Evolutionary conservation across 148 eudicot genomes (phyloP), one percentile per base, ranked within the genome.

Genomic region (Suaeda aralocaspica): DNA sequence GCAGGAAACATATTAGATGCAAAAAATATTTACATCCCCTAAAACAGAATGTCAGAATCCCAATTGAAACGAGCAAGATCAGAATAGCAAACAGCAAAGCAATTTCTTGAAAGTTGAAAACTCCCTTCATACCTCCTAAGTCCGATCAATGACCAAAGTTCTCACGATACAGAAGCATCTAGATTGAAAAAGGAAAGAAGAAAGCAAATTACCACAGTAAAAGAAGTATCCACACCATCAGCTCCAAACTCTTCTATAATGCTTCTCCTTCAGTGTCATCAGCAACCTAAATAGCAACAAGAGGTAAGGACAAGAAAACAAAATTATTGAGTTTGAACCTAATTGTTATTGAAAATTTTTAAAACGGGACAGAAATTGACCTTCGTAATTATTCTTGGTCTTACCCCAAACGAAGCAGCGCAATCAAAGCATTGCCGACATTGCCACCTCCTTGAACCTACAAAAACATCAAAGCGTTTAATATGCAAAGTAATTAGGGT

Each of bases 161-260:
- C n/a, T 44, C 16, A 22, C 11, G 46, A 19, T 44, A 30, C 12
- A 15, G 22, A n/a, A n/a, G n/a, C n/a, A 46, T 73, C 33, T 58
- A 36, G 25, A 30, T 58, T 33, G 12, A 26, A 52, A 60, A 51
- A 59, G 29, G 31, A 21, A 13, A 21, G 60, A 13, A 42, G 15
- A 53, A 21, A n/a, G 42, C 45, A 58, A 69, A 67, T 81, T 70
- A 89, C 98, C 91, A 89, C 89, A 67, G 80, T 72, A 78, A 77
- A 84, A 71, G 98, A 92, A 66, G 92, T 84, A 75, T 92, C 93
- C 48, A 92, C 83, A 34, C 93, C 88, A 81, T 92, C 98, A 71
- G 84, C 89, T 79, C 84, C 79, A 26, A 92, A 83, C 77, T 92
- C 98, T 53, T 89, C 86, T 59, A 92, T 42, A 59, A 89, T 79